Evolutionary conservation across 148 eudicot genomes (phyloP), one percentile per base, ranked within the genome.

Genomic region (Camellia lanceoleosa): DNA sequence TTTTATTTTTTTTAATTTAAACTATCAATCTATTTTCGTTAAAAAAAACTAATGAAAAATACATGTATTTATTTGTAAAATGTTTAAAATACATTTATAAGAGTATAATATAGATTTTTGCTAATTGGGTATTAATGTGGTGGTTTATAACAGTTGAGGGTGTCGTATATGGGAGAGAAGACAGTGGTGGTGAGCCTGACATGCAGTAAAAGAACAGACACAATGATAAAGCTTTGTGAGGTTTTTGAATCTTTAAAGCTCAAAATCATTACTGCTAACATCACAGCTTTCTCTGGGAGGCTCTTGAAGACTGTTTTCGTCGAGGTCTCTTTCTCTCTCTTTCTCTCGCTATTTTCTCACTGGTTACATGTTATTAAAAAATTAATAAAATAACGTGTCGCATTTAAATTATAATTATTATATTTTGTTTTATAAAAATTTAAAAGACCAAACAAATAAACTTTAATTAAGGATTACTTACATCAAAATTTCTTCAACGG

Each of bases 201-300:
- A 14, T 94, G 98, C 69, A 82, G 84, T 43, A 89, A 91, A 77
- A 75, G 87, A 77, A 86, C 78, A 78, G 97, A 92, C 76, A 91
- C 90, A 44, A 86, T 94, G 87, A 87, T 91, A 5, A 91, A 87
- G 79, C 77, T 94, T 58, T 94, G 97, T 76, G 89, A 91, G 78
- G 85, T 82, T 60, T 91, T 94, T 77, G 97, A 94, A 74, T 83
- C 98, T 12, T 89, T 94, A 87, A 91, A 92, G 85, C 89, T 94
- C 82, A 94, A 91, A 75, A 73, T 92, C 56, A 82, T 92, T 65
- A 89, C 94, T 2, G 86, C 91, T 76, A 92, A 84, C 74, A 91
- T 94, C 55, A 88, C 91, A 61, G 84, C 89, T 84, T 88, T 91
- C 77, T 88, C 94, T 15, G 97, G 88, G 7, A 88, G 85, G 82